Base-by-base conservation (phyloP, 257 asterid genomes). In the Solanum sparsipilum region DNA sequence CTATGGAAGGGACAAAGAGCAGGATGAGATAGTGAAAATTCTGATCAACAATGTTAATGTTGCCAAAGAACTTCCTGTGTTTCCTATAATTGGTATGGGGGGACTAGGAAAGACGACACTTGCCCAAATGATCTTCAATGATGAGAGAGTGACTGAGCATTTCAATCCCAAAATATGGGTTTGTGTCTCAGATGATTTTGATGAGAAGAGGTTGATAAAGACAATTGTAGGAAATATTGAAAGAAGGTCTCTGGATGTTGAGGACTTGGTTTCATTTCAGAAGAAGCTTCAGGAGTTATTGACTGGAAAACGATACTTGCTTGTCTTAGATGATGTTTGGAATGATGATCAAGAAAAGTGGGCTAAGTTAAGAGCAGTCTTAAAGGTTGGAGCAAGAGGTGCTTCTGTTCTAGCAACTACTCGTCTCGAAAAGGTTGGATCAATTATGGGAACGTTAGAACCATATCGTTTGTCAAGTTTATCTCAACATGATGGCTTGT, bases 381-480 rank as follows among this genome's bases (percentile, higher is more conserved):
- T 65, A 25, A 65, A 23, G 31, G 82, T 87, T 56, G 92, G 92
- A 36, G 89, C 91, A 5, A 25, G 9, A 18, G 92, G 91, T 1
- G 39, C 89, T 48, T 86, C 85, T 1, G 65, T 92, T 44, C 46
- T 92, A 21, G 67, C 87, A 16, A 91, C 93, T 86, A 89, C 91
- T 16, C 90, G 90, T 48, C 32, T 65, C 16, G 18, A 65, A 65
- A 65, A 65, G 32, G 31, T n/a, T 65, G 72, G 72, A 65, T 65
- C 72, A 65, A 65, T 65, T 65, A 65, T 65, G 32, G 72, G 71
- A 23, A 63, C 31, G 7, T 23, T 63, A 63, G 29, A 10, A n/a
- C 32, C 32, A 23, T 65, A n/a, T 65, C 72, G 12, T n/a, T n/a
- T 65, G 18, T 36, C 21, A 23, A 84, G 18, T 36, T 70, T 90